Conservation (phyloP, 768 basidiomycete genomes). For the Suillus americanus region DNA sequence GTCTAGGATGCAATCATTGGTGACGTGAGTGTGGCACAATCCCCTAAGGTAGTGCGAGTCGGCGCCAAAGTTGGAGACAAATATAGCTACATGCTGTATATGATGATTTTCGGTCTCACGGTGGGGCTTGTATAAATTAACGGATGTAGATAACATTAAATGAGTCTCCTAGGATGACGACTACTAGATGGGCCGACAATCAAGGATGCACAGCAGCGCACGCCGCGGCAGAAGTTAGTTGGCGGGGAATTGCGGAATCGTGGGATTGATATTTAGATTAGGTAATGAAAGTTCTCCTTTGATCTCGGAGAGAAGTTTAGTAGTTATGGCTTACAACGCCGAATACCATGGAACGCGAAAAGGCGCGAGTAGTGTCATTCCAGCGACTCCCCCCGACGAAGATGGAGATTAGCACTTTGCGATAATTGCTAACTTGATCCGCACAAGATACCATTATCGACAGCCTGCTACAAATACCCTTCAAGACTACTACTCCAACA, state of each 20-base stretch:
- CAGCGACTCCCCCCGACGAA: slow-evolving; percentile 14
- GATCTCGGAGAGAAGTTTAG: slow-evolving; percentile 19
- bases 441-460: slow-evolving; percentile 6
- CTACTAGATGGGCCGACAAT: background rate
- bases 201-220: background rate
- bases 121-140: background rate
- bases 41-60: no score
- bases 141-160: background rate
- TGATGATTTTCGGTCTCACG: background rate
- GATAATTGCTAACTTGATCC: background rate
- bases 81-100: background rate
- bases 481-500: background rate
- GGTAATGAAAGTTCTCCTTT: slow-evolving; percentile 14
- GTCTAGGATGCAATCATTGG: background rate
- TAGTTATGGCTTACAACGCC: slow-evolving; percentile 8
- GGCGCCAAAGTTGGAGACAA: background rate
- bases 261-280: background rate
- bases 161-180: background rate
- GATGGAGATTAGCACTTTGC: slow-evolving; percentile 16
- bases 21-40: background rate
- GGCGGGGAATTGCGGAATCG: background rate
- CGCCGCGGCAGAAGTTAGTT: slow-evolving; percentile 1
- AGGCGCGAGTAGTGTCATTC: background rate
- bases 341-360: slow-evolving; percentile 16
- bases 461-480: slow-evolving; percentile 1